Evolutionary conservation across 371 early-diverging fungal genomes (phyloP), one percentile per base, ranked within the genome.

Genomic region (Circinella minor): DNA sequence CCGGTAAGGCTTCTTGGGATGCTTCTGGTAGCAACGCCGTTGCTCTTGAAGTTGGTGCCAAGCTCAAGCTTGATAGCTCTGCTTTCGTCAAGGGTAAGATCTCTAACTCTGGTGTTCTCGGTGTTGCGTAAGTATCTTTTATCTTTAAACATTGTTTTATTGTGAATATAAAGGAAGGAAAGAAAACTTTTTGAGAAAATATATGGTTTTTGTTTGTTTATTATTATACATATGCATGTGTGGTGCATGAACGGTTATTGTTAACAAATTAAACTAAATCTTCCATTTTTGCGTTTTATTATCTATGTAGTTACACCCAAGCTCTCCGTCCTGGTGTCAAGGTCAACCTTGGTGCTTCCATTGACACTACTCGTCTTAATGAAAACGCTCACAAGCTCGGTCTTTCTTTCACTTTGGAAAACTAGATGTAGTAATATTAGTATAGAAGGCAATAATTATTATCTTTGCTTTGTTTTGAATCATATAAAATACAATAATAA

Each of bases 331-430:
- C 91, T 68, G 99, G 99, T 74, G 93, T 98, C 77, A 98, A 96
- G 91, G 89, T 96, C 65, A 89, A 93, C 66, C 80, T 98, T 54
- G 98, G 95, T 79, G 97, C 94, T 79, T 84, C 88, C 76, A 90
- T 98, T 75, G 98, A 99, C 83, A 94, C 94, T 70, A 89, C 94
- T 74, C 91, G 93, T 78, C 85, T 98, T 47, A 86, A 92, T 81
- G 96, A 96, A 86, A 93, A 95, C 86, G 93, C 92, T 73, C 97
- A 97, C 93, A 95, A 95, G 88, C 89, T 99, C 78, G 99, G 99
- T 74, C 83, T 96, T 68, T 85, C 92, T 66, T 85, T 97, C 70
- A 92, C 92, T 78, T 92, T 97, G 65, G 94, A 94, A 76, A 91
- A 89, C 85, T 95, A 93, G 89, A 67, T 68, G 54, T 68, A 68